A percentile compares a stretch with the other conserved stretches of the same genome.
Evolutionary conservation across 2,329 filamentous ascomycete species (phyloP).

Genomic region (Fusarium sp.): DNA sequence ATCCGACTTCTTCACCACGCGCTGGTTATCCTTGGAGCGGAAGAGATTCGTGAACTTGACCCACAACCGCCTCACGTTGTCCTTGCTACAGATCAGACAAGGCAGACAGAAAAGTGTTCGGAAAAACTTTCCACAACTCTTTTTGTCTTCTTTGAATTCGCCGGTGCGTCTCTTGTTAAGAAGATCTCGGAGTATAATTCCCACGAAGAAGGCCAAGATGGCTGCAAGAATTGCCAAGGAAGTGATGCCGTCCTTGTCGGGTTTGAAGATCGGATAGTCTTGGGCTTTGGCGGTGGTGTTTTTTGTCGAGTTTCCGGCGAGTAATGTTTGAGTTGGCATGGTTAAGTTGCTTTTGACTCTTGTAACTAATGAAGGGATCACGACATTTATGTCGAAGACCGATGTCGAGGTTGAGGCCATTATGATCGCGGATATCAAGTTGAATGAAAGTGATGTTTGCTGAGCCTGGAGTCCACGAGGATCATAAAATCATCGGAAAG

Average conservation of each 20-base stretch:
- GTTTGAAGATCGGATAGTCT: neutral
- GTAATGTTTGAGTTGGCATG: neutral
- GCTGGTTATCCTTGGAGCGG: slow-evolving; percentile 14
- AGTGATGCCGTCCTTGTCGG: neutral
- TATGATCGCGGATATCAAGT: neutral
- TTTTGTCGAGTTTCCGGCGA: neutral
- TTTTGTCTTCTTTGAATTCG: slow-evolving; percentile 16
- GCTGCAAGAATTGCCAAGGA: slow-evolving; percentile 10
- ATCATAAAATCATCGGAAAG: neutral
- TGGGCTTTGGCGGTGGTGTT: neutral
- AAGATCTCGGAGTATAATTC: slow-evolving; percentile 23
- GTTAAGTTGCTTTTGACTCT: neutral
- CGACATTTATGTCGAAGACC: neutral
- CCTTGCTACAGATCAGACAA: neutral
- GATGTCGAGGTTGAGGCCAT: neutral
- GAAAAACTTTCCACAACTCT: neutral
- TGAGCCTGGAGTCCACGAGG: neutral
- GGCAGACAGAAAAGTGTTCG: neutral
- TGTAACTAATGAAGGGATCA: neutral
- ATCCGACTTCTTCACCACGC: neutral
- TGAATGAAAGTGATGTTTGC: neutral
- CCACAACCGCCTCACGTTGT: slow-evolving; percentile 2
- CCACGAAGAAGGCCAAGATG: slow-evolving; percentile 8
- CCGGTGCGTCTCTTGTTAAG: slow-evolving; percentile 11
- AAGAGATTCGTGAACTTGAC: slow-evolving; percentile 25